Base-by-base conservation (phyloP, 2,329 filamentous ascomycete species). In the Xylaria multiplex region DNA sequence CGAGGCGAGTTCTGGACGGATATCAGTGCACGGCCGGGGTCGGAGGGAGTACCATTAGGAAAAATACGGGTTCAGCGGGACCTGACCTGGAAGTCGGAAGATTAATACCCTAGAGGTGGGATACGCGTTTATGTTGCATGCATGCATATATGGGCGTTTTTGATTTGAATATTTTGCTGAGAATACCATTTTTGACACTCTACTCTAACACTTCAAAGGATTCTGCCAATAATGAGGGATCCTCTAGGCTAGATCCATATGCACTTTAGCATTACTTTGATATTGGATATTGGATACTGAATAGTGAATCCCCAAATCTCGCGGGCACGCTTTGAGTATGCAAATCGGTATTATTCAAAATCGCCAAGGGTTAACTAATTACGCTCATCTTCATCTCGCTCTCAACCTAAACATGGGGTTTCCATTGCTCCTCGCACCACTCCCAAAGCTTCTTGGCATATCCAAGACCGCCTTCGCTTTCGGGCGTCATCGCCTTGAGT, bases 391-490 rank as follows among this genome's bases (percentile, higher is more conserved):
- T 61, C 13, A 16, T 27, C 14, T 22, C 35, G 35, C 6, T 2
- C 35, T 37, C 11, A 37, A 37, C 14, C 54, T 19, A 55, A 49
- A 62, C 22, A 49, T 65, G 27, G n/a, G 54, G 54, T 35, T 60
- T 58, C 61, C 54, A 69, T 30, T 68, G 52, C 32, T 64, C 59
- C 22, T 70, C 67, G 11, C 69, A 78, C 72, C 76, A 76, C 32
- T 73, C 70, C 76, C 77, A 77, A 37, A 77, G 63, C 46, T 63
- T 74, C 22, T 49, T 45, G 11, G 66, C 67, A 53, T 71, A 70
- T 4, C 75, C 75, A 7, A 74, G 57, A 0, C 78, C 75, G 3
- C 77, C 75, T 45, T 74, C 70, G 14, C 70, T 68, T 14, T 69
- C 62, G 0, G 72, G 46, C 46, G 62, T 65, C 68, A 77, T 74